Conservation (phyloP, 2,329 filamentous ascomycete genomes). For the Teratosphaeria zuluensis region DNA sequence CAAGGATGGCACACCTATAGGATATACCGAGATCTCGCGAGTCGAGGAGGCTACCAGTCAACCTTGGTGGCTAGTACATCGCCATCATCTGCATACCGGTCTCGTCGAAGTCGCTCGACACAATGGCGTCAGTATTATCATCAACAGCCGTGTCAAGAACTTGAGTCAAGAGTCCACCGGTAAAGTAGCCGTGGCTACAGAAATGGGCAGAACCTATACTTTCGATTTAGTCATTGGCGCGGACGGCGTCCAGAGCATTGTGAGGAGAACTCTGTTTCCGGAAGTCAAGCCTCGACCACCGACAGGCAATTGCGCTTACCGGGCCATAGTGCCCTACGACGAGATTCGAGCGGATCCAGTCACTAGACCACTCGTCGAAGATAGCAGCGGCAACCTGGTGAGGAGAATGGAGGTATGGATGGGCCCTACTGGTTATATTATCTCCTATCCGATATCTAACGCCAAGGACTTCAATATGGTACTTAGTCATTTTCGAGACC, state of each 20-base stretch:
- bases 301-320: constrained; percentile 37
- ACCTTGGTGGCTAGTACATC: constrained; percentile 40
- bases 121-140: constrained; percentile 30
- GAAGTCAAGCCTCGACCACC: constrained; percentile 31
- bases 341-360: constrained; percentile 34
- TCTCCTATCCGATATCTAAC: constrained; percentile 38
- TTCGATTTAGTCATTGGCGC: constrained; percentile 24
- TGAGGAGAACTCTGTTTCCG: constrained; percentile 33
- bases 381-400: constrained; percentile 24
- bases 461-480: constrained; percentile 38
- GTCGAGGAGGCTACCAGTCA: constrained; percentile 25
- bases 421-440: constrained; percentile 30
- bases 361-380: constrained; percentile 21
- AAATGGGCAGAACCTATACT: constrained; percentile 10
- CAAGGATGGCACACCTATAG: constrained; percentile 31
- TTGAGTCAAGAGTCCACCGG: constrained; percentile 22
- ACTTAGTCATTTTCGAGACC: constrained; percentile 32
- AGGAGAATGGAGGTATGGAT: constrained; percentile 41
- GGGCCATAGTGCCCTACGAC: constrained; percentile 36
- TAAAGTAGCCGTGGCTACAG: constrained; percentile 23
- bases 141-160: constrained; percentile 28
- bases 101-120: constrained; percentile 31
- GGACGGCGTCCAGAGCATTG: constrained; percentile 24
- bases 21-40: constrained; percentile 27
- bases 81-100: constrained; percentile 38